phyloP scores from a whole-genome alignment of 768 basidiomycete species.

The Tricholoma sp. region DNA sequence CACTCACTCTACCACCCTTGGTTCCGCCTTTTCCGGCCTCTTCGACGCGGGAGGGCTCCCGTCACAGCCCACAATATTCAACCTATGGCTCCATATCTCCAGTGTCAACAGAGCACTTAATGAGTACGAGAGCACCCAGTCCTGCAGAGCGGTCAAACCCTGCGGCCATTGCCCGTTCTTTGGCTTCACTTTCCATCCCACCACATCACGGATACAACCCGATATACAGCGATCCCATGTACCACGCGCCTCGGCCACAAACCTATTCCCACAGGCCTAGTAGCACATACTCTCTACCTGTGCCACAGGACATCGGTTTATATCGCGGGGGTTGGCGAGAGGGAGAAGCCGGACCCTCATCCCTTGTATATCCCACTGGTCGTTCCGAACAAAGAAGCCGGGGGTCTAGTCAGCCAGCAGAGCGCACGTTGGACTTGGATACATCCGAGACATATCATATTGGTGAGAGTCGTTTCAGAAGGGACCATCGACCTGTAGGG shows the following conservation, averaged over 20 bases:
- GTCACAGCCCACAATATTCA: slow-evolving; percentile 4
- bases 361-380: slow-evolving; percentile 19
- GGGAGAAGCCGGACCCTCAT: slow-evolving; percentile 43
- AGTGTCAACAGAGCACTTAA: slow-evolving; percentile 1
- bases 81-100: slow-evolving; percentile 6
- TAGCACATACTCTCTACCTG: slow-evolving; percentile 11
- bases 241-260: slow-evolving; percentile 21
- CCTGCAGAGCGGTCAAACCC: slow-evolving; percentile 13
- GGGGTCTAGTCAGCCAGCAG: slow-evolving; percentile 19
- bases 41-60: slow-evolving; percentile 7
- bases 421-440: slow-evolving; percentile 14
- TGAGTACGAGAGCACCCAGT: slow-evolving; percentile 2
- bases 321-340: slow-evolving; percentile 25
- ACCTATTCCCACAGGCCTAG: slow-evolving; percentile 17
- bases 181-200: slow-evolving; percentile 13
- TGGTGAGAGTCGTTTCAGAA: background rate
- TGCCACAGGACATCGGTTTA: slow-evolving; percentile 11
- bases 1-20: slow-evolving; percentile 8
- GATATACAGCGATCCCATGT: slow-evolving; percentile 26
- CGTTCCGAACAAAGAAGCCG: slow-evolving; percentile 14
- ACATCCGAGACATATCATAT: background rate
- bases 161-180: slow-evolving; percentile 12
- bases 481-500: background rate
- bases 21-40: slow-evolving; percentile 8
- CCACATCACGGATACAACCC: slow-evolving; percentile 22